Base-by-base conservation (phyloP, 441 rosid species). In the Iberis amara region DNA sequence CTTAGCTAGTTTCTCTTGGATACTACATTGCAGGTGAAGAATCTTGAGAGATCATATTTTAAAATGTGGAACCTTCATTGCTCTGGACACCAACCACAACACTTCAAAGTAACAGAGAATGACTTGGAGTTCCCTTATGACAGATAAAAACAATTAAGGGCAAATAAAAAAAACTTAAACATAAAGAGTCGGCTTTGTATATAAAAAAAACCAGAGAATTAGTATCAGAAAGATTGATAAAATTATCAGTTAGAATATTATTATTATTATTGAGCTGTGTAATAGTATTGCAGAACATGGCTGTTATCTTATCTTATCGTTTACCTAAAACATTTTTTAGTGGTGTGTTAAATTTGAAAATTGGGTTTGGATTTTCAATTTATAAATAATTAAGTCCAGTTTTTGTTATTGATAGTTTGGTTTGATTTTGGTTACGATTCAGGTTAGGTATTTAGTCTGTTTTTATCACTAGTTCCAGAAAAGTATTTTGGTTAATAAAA, bases 41-140 rank as follows among this genome's bases (percentile, higher is more conserved):
- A 94, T 76, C 78, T 94, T 41, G 97, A 89, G 70, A 76, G 95
- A 61, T 70, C 95, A 4, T 94, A 83, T 75, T 80, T 89, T 58
- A 94, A 80, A 72, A 94, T 94, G 99, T 94, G 97, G 99, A 87
- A 75, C 75, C 70, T 85, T 11, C 74, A 83, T 54, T 83, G 96
- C 73, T 69, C 75, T 0, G 86, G 96, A 33, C 78, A 79, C 74
- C 76, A 80, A 47, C 86, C 95, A 4, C 82, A 76, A 24, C 95
- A 81, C 73, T 94, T 89, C 24, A 86, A 78, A 64, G 99, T 89
- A 4, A 62, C 72, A 0, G 97, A 94, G 74, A 77, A 74, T 60
- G 95, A 94, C 59, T 24, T 52, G 2, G 96, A 89, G 32, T 89
- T 78, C 80, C 97, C 97, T 3, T 70, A 40, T 48, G 81, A 86